A percentile compares a stretch with the other conserved stretches of the same genome.
Conservation (phyloP, 2,329 filamentous ascomycete genomes). For the Aspergillus clavatus region DNA sequence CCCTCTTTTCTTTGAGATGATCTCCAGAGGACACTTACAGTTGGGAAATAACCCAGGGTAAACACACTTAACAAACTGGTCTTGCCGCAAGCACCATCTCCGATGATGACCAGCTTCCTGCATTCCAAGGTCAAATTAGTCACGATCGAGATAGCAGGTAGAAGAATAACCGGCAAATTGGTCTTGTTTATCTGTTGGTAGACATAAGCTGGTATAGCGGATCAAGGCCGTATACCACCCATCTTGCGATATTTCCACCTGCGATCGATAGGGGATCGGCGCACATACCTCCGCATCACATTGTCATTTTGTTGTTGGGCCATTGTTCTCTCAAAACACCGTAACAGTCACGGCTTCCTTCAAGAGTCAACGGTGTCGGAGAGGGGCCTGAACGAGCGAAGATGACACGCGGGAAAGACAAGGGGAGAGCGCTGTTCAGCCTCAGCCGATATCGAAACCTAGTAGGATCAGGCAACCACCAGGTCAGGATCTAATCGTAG, state of each 20-base stretch:
- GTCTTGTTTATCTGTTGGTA: too few relatives aligned
- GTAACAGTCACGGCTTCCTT: constrained; percentile 2
- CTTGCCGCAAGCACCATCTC: constrained; percentile 96
- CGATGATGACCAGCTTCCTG: constrained; percentile 95
- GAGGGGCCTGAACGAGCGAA: constrained; percentile 1
- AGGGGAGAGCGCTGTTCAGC: constrained; percentile 11
- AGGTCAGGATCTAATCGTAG: constrained; percentile 5
- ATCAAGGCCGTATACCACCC: not conserved
- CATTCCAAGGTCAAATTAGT: constrained; percentile 16
- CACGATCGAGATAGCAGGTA: too few relatives aligned
- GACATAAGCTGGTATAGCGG: not conserved
- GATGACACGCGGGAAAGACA: constrained; percentile 5
- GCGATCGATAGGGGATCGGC: constrained; percentile 1
- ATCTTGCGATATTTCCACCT: not conserved
- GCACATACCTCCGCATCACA: constrained; percentile 54
- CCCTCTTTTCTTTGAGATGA: not conserved
- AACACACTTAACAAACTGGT: constrained; percentile 96
- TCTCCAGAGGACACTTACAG: constrained; percentile 57
- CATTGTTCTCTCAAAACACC: constrained; percentile 24
- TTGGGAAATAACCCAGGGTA: constrained; percentile 95
- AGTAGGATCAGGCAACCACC: not conserved
- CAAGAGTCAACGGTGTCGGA: not conserved
- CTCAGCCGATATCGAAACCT: constrained; percentile 6
- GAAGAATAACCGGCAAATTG: too few relatives aligned
- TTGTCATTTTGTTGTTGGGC: constrained; percentile 39